Base-by-base conservation (phyloP, 768 basidiomycete genomes). In the Gautieria morchelliformis region DNA sequence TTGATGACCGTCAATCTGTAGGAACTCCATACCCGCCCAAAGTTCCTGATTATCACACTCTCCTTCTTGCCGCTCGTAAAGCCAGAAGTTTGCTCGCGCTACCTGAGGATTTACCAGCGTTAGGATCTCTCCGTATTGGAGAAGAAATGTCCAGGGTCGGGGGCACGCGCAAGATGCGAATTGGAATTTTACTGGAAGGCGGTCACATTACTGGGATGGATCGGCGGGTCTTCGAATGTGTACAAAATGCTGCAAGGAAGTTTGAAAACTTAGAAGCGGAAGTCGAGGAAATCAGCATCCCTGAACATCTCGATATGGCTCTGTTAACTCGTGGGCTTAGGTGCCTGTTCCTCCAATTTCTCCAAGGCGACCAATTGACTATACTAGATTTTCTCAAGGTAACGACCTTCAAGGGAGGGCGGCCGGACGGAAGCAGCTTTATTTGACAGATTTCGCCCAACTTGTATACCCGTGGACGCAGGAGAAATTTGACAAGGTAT, bases 171-270 rank as follows among this genome's bases (percentile, higher is more conserved):
- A 71, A 70, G 14, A 64, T 75, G 65, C 68, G 65, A n/a, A 68
- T 77, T 22, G 77, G 72, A 0, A 56, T 78, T 3, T 64, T 78
- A 24, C 67, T 63, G 44, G 77, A 78, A 59, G 70, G 71, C 0
- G 66, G 75, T 55, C 59, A 62, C 20, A 66, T 71, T 50, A 64
- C 62, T 8, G 62, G 62, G 1, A 63, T 75, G 55, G 73, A 74
- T 51, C 67, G 68, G 12, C 61, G 67, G 3, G 72, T 78, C 3
- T 64, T 62, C 7, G 63, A 65, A 35, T 69, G 69, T 45, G 70
- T 76, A 7, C 63, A 63, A 33, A 61, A 54, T 6, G 72, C 75
- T 5, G 70, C 70, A 11, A 60, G 61, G 55, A 61, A 70, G 47
- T 75, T 75, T 45, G 58, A 58, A 48, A 63, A 63, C 1, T 66